Conservation (phyloP, 2,329 filamentous ascomycete genomes). For the Neonectria neomacrospora region DNA sequence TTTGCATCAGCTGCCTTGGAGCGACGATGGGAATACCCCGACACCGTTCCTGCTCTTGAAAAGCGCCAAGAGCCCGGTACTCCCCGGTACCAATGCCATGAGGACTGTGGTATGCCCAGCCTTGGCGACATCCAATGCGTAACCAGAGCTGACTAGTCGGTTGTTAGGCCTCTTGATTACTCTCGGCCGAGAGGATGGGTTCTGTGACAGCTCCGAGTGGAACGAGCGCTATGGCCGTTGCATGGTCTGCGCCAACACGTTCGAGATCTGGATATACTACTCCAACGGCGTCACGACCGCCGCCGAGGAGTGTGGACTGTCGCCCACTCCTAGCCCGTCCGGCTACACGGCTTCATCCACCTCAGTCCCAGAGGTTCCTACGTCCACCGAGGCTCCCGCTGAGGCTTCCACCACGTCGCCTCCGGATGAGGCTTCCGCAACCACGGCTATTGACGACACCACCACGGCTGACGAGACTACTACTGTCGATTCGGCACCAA, state of each 20-base stretch:
- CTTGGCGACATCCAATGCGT: background rate
- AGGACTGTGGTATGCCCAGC: slow-evolving; percentile 56
- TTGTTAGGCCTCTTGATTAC: slow-evolving; percentile 46
- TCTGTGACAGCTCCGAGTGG: slow-evolving; percentile 54
- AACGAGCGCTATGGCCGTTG: slow-evolving; percentile 54
- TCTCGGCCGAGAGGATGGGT: slow-evolving; percentile 47
- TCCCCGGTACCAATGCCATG: slow-evolving; percentile 57
- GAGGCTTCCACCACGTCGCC: slow-evolving; percentile 16
- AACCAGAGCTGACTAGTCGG: background rate
- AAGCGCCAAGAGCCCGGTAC: slow-evolving; percentile 58
- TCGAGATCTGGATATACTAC: slow-evolving; percentile 59
- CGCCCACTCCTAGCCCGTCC: slow-evolving; percentile 33
- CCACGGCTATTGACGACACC: background rate
- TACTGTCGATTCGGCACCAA: background rate
- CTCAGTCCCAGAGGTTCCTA: background rate
- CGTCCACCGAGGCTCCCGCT: background rate
- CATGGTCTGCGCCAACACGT: slow-evolving; percentile 56
- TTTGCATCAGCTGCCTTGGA: slow-evolving; percentile 28
- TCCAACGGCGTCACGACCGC: slow-evolving; percentile 49
- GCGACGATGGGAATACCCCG: slow-evolving; percentile 48
- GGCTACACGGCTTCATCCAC: slow-evolving; percentile 12
- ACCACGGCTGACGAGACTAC: slow-evolving; percentile 3
- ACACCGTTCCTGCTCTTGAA: slow-evolving; percentile 42
- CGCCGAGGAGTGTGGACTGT: slow-evolving; percentile 46
- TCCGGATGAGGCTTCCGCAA: background rate